Base-by-base conservation (phyloP, 2,329 filamentous ascomycete species). In the Sporothrix schenckii region DNA sequence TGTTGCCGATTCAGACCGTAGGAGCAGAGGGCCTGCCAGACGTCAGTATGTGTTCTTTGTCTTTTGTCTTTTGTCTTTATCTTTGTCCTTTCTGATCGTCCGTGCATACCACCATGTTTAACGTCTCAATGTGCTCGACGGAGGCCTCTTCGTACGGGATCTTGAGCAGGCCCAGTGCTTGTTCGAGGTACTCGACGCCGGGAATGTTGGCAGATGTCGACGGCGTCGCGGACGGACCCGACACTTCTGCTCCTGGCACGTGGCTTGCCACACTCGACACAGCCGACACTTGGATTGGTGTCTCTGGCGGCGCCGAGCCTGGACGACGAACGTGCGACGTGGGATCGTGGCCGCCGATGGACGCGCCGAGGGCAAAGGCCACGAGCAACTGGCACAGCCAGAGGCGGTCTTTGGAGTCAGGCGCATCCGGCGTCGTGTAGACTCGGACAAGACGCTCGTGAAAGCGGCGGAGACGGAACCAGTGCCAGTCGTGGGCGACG, bases 131-230 rank as follows among this genome's bases (percentile, higher is more conserved):
- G 21, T 71, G 69, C 19, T 71, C 65, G 1, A 63, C 69, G 3
- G 69, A 68, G n/a, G 63, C 69, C 39, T 71, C 61, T 21, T 71
- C 69, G 54, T 68, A 71, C 2, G 50, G 63, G 5, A 71, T 63
- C 34, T 68, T 71, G 9, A 71, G 69, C 47, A 71, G 24, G 21
- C 69, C 69, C n/a, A 71, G 50, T 2, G 69, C 69, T 10, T 71
- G 63, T 16, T 71, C 69, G 27, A 68, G 63, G 11, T 68, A 71
- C 9, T 65, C 60, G 14, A 50, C 21, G 4, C 69, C 65, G 1
- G 69, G 61, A 6, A 70, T 60, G 10, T 10, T 24, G 27, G 27
- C 27, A 4, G 27, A 2, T 4, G 4, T 27, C 27, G 27, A 27
- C 27, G 27, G 27, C 27, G 27, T 4, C 27, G 27, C 27, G 4